A percentile compares a stretch with the other conserved stretches of the same genome.
Conservation (phyloP, 1,139 yeast genomes). For the Taphrina populina region DNA sequence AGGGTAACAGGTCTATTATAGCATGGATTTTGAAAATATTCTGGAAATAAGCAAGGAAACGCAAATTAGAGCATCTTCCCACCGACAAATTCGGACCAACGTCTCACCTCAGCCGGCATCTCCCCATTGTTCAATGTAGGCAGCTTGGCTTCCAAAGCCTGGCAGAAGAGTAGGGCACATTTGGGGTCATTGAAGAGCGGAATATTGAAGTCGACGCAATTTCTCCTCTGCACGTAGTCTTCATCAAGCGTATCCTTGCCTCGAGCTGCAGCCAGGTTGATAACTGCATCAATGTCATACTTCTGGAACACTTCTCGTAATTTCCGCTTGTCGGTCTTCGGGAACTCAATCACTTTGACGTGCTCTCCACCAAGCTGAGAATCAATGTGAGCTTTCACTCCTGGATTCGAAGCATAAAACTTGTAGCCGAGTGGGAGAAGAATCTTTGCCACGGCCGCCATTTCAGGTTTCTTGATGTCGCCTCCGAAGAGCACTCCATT, state of each 20-base stretch:
- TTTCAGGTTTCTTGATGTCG: slow-evolving; percentile 67
- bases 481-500: slow-evolving; percentile 91
- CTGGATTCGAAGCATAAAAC: slow-evolving; percentile 71
- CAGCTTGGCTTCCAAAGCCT: slow-evolving; percentile 73
- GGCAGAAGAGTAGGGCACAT: slow-evolving; percentile 82
- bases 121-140: slow-evolving; percentile 52
- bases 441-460: slow-evolving; percentile 70
- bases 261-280: slow-evolving; percentile 86
- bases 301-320: slow-evolving; percentile 89
- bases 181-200: slow-evolving; percentile 96
- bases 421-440: slow-evolving; percentile 76
- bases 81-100: slow-evolving; percentile 97
- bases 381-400: slow-evolving; percentile 66
- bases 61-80: slow-evolving; percentile 70
- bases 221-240: slow-evolving; percentile 97
- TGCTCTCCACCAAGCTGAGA: slow-evolving; percentile 49
- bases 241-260: slow-evolving; percentile 81
- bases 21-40: too few relatives aligned
- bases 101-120: slow-evolving; percentile 78
- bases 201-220: slow-evolving; percentile 95
- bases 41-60: not conserved
- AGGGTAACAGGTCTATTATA: too few relatives aligned
- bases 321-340: slow-evolving; percentile 87
- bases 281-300: slow-evolving; percentile 77
- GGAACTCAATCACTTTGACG: slow-evolving; percentile 67